Evolutionary conservation across 1,139 yeast genomes (phyloP), one percentile per base, ranked within the genome.

Genomic region (Sugiyamaella neomexicana): DNA sequence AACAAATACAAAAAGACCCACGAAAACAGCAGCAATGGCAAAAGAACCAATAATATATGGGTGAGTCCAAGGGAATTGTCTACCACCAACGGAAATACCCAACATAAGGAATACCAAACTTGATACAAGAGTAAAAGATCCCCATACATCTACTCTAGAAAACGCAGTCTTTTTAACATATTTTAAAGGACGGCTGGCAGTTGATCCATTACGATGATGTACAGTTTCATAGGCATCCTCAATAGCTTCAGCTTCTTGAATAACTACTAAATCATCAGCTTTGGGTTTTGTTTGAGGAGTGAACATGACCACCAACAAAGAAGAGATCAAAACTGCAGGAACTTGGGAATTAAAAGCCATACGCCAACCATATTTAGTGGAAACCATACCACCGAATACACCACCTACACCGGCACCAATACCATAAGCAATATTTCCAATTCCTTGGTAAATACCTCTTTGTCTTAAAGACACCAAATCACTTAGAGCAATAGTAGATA

Each of bases 341-440:
- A 81, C 79, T 65, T 83, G 89, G 48, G 76, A 65, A 59, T 75
- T 70, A 63, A 83, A 83, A 1, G 85, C 85, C 65, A 78, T 79
- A 65, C 89, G 79, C 97, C 97, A 90, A 34, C 96, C 96, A 60
- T 82, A 76, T n/a, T 70, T 65, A 55, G 83, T 88, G 20, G 91
- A 80, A 32, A 89, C 72, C 39, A 83, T 65, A 9, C 96, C 95
- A 39, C 97, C 89, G 47, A 82, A 66, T 1, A 82, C 70, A 5
- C 90, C 90, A 39, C 93, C 91, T 13, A 80, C 72, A 1, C 87
- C 86, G 5, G 88, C 82, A 3, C 95, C 95, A 36, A 81, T 60
- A 1, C 89, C 90, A 65, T 75, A 86, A 45, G 80, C 80, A 39
- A 85, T 74, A 64, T 84, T 86, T 37, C 83, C 85, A 32, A 80